Conservation (phyloP, 768 basidiomycete genomes). For the Mycena haematopus region DNA sequence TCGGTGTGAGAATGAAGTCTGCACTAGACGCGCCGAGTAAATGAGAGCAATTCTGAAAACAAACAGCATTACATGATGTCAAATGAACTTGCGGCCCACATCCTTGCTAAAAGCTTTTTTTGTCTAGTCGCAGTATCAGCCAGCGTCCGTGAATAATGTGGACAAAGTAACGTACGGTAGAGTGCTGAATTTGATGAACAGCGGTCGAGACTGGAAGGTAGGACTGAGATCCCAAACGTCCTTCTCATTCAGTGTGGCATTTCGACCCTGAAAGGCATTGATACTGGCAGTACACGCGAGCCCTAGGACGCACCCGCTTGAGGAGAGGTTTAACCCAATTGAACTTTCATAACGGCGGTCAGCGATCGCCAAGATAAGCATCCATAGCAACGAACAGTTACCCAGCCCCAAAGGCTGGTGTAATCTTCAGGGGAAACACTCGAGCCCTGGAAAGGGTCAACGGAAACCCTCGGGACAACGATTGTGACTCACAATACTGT, state of each 20-base stretch:
- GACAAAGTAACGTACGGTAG: slow-evolving; percentile 18
- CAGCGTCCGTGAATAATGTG: not conserved
- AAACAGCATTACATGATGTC: slow-evolving; percentile 17
- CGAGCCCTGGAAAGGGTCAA: slow-evolving; percentile 48
- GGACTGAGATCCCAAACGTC: slow-evolving; percentile 80
- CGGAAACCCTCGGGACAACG: not conserved
- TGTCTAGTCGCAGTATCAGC: slow-evolving; percentile 7
- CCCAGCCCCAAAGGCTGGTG: slow-evolving; percentile 72
- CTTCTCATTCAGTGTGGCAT: slow-evolving; percentile 66
- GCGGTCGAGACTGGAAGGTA: slow-evolving; percentile 66
- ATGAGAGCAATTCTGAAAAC: not conserved
- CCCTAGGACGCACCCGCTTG: slow-evolving; percentile 42
- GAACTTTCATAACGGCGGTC: slow-evolving; percentile 41
- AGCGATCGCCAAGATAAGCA: slow-evolving; percentile 53
- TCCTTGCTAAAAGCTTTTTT: slow-evolving; percentile 4
- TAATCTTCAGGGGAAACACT: slow-evolving; percentile 79
- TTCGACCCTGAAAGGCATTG: slow-evolving; percentile 44
- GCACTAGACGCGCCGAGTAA: slow-evolving; percentile 42
- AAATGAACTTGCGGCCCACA: slow-evolving; percentile 23
- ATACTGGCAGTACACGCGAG: not conserved
- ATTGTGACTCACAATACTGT: slow-evolving; percentile 63
- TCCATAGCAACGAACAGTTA: slow-evolving; percentile 71
- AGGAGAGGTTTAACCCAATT: slow-evolving; percentile 75
- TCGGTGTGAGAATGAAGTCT: slow-evolving; percentile 71
- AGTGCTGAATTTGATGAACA: slow-evolving; percentile 59